phyloP scores from a whole-genome alignment of 139 green algal species.

The Chlorella sp. region DNA sequence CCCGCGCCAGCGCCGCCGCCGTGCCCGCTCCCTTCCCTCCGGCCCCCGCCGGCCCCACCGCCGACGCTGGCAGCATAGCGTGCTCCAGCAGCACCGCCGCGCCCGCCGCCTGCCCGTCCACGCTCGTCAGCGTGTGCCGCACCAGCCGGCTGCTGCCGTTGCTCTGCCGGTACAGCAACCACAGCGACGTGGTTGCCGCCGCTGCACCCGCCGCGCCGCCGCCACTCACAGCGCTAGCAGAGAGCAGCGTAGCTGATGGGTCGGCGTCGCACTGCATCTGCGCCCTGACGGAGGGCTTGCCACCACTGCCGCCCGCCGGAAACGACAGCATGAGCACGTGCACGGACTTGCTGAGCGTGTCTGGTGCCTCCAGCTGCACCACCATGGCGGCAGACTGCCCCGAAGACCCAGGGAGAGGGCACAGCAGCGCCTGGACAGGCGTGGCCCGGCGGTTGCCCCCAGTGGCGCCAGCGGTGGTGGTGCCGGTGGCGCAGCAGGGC shows the following conservation, averaged over 20 bases:
- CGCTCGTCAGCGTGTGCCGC: not conserved
- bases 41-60: too few relatives aligned
- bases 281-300: not conserved
- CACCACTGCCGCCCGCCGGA: not conserved
- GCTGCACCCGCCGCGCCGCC: too few relatives aligned
- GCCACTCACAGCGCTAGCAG: too few relatives aligned
- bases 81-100: not conserved
- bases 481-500: not conserved
- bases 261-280: not conserved
- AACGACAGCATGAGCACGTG: not conserved
- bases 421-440: not conserved
- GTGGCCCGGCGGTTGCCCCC: not conserved
- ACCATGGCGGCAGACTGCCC: not conserved
- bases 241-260: not conserved
- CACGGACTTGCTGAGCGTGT: conserved; percentile 1
- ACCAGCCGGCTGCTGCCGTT: not conserved
- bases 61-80: not conserved
- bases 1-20: too few relatives aligned
- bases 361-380: not conserved
- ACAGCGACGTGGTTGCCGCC: not conserved
- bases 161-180: not conserved
- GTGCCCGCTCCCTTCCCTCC: too few relatives aligned
- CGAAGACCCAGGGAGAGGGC: not conserved
- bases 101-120: not conserved
- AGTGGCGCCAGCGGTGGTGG: too few relatives aligned